Base-by-base conservation (phyloP, 1,284 basidiomycete species). In the Ustanciosporium gigantosporum region DNA sequence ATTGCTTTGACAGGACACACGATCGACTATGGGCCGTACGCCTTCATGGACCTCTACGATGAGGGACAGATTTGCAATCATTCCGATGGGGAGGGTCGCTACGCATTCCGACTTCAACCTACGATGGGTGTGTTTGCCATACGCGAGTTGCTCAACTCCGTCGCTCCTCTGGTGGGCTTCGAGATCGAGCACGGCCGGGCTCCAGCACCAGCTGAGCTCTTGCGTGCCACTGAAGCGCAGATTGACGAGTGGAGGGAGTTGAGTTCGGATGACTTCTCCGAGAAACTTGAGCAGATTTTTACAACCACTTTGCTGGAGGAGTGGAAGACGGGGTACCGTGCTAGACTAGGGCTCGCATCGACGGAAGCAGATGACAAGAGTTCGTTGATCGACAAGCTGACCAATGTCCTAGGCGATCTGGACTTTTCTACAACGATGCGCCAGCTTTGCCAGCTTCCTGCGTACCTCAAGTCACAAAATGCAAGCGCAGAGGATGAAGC, bases 21-120 rank as follows among this genome's bases (percentile, higher is more conserved):
- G 0, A 95, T 97, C 59, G 94, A 97, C 36, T 69, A 67, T 31
- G 42, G 75, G 15, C 91, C 92, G 37, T 97, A 89, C 70, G 91
- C 91, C 0, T 96, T 95, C 80, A 96, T 96, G 92, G 78, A 79
- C 45, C 41, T 76, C 3, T 76, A 77, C 46, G 87, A 95, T 71
- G 77, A 85, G 0, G 81, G 83, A 42, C 91, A 94, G 70, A 89
- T 96, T 49, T 96, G 93, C 82, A 97, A 97, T 73, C 92, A 96
- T 75, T 87, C 87, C 0, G 94, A 98, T 73, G 84, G 86, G 23
- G 82, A 83, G 44, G 92, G 92, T 0, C 82, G 92, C 32, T 98
- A 97, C 74, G 83, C 88, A 3, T 97, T 92, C 81, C 84, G 56
- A 5, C 49, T 69, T 27, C 74, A 76, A 46, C 73, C 73, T 6